These are phyloP conservation scores for Anastatica hierochuntica DNA, from an alignment of 345 rosid species.

Conservation along the genomic window DNA sequence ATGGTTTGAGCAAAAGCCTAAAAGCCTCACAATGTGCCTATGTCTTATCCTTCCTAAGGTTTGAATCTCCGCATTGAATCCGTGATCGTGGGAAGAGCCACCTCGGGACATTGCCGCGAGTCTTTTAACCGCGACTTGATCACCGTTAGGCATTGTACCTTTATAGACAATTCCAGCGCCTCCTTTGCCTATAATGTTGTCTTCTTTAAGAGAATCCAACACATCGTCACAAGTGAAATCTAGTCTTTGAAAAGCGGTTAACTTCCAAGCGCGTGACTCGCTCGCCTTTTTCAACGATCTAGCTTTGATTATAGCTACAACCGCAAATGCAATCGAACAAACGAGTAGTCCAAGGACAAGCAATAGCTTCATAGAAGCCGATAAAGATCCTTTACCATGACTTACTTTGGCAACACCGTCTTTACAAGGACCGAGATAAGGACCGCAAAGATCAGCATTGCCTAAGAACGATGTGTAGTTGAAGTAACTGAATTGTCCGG, in stretches of 20 bases:
- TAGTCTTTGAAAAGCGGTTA: slow-evolving; percentile 85
- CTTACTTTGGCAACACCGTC: slow-evolving; percentile 42
- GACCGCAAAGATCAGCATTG: slow-evolving; percentile 73
- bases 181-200: slow-evolving; percentile 86
- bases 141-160: slow-evolving; percentile 72
- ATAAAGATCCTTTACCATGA: slow-evolving; percentile 53
- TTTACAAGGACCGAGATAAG: slow-evolving; percentile 76
- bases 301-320: slow-evolving; percentile 77
- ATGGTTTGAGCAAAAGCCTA: slow-evolving; percentile 85
- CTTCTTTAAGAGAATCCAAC: slow-evolving; percentile 73
- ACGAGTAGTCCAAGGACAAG: slow-evolving; percentile 75
- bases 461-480: slow-evolving; percentile 85
- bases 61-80: slow-evolving; percentile 93
- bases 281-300: slow-evolving; percentile 72
- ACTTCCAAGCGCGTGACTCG: slow-evolving; percentile 75
- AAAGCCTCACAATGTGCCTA: slow-evolving; percentile 68
- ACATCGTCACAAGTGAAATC: slow-evolving; percentile 83
- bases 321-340: slow-evolving; percentile 74
- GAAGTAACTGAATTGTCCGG: slow-evolving; percentile 85
- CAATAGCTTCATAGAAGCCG: slow-evolving; percentile 73
- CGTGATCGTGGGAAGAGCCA: slow-evolving; percentile 91
- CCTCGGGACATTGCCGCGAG: slow-evolving; percentile 70
- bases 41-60: slow-evolving; percentile 85
- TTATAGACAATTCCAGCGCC: slow-evolving; percentile 93
- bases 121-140: slow-evolving; percentile 73